Evolutionary conservation across 176 grass and related monocot genomes (phyloP), one percentile per base, ranked within the genome.

Genomic region (Avena sativa): DNA sequence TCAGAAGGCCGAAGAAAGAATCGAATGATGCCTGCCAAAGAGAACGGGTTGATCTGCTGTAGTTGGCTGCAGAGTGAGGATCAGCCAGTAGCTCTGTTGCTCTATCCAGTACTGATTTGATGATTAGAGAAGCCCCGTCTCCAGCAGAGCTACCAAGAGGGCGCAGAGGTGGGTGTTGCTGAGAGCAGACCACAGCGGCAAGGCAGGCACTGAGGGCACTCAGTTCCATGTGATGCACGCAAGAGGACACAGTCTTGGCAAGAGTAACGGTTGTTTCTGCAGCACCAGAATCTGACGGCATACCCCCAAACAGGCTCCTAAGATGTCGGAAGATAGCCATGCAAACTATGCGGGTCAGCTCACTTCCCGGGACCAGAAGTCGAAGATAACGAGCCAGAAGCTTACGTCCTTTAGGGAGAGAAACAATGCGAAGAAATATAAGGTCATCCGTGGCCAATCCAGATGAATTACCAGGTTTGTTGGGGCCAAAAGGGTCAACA

Each of bases 11-110:
- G 78, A 99, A 99, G 87, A 99, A 99, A 38, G 92, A 89, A 51
- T 96, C 92, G 79, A 99, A 96, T 49, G 97, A 99, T 56, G 97
- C 94, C 84, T 99, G 97, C 97, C 97, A 99, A 62, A 96, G 92
- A 69, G 94, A 92, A 48, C 94, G 92, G 78, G 92, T 93, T 60
- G 87, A 88, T 43, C 88, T 83, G 50, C 66, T 93, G 79, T 91
- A 96, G 62, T 80, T 89, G 68, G 88, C 87, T 83, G 94, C 86
- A 14, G 97, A 87, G 67, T 92, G 92, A 80, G 90, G 94, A 56
- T 93, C 91, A 23, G 85, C 92, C 80, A 99, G 88, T 81, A 94
- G 73, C 53, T 93, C 87, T 13, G 97, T 96, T 76, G 89, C 93
- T 77, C 94, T 85, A 49, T 99, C 94, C 66, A 99, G 87, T 86